A percentile compares a stretch with the other conserved stretches of the same genome.
Evolutionary conservation across 2,329 filamentous ascomycete species (phyloP).

Genomic region (Huntiella savannae): DNA sequence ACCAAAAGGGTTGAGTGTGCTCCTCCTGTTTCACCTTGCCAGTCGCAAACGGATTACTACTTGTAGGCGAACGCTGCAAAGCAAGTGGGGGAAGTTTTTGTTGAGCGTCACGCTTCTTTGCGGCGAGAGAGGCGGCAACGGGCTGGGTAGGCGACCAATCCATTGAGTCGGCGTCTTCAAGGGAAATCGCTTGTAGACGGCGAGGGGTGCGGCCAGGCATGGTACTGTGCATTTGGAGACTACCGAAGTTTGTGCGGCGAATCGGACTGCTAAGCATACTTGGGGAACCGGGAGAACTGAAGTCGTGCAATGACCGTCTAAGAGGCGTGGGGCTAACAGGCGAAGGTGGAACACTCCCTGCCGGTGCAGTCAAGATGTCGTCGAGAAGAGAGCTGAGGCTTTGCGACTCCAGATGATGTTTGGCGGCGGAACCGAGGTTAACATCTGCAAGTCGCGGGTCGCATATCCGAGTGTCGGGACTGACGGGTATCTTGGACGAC

Average conservation of each 20-base stretch:
- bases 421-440: conserved; percentile 3
- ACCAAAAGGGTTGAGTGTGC: conserved; percentile 32
- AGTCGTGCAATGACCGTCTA: conserved; percentile 4
- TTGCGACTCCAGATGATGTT: conserved; percentile 18
- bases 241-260: conserved; percentile 1
- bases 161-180: conserved; percentile 39
- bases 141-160: conserved; percentile 44
- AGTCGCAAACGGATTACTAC: conserved; percentile 8
- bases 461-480: not conserved
- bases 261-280: conserved; percentile 1
- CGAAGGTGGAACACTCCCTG: conserved; percentile 13
- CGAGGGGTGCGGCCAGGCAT: conserved; percentile 3
- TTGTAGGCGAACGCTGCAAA: not conserved
- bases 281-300: conserved; percentile 3
- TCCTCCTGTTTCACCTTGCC: not conserved
- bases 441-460: not conserved
- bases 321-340: conserved; percentile 6
- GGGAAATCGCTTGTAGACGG: conserved; percentile 13
- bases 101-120: conserved; percentile 22
- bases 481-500: not conserved
- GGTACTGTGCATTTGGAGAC: not conserved
- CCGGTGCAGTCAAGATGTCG: conserved; percentile 20
- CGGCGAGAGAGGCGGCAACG: not conserved
- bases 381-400: conserved; percentile 29
- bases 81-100: conserved; percentile 15